phyloP scores from a whole-genome alignment of 495 filamentous ascomycete species.

The Thozetella sp. region DNA sequence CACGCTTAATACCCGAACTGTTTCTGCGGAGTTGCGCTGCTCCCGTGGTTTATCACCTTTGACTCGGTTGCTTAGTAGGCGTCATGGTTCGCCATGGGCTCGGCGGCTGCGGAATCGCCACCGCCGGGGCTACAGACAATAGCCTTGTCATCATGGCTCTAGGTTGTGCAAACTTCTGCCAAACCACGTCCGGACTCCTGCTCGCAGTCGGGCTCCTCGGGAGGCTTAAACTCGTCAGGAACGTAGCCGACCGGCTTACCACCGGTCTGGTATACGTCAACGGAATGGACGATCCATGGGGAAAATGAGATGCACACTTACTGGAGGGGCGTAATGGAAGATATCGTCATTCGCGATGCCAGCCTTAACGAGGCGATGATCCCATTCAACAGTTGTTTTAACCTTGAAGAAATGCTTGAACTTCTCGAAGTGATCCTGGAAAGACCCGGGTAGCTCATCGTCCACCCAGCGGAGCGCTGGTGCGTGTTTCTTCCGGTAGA shows the following conservation, averaged over 20 bases:
- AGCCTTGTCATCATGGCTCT: not conserved
- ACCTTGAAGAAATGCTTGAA: constrained; percentile 60
- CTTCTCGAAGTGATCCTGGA: constrained; percentile 33
- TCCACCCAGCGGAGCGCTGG: constrained; percentile 22
- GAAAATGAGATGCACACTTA: constrained; percentile 19
- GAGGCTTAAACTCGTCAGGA: constrained; percentile 7
- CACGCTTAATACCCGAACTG: too few relatives aligned
- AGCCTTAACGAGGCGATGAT: constrained; percentile 36
- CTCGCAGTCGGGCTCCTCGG: not conserved
- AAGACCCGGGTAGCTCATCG: constrained; percentile 15
- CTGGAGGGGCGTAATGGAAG: constrained; percentile 38
- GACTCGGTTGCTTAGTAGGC: too few relatives aligned
- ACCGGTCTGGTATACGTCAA: constrained; percentile 20
- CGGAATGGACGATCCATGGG: not conserved
- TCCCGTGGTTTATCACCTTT: too few relatives aligned
- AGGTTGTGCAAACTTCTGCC: not conserved
- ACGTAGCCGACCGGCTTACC: constrained; percentile 37
- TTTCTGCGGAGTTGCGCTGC: too few relatives aligned
- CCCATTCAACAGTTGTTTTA: constrained; percentile 60
- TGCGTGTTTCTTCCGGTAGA: constrained; percentile 27
- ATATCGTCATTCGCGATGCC: constrained; percentile 3
- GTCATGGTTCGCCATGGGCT: too few relatives aligned
- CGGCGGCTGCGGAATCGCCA: too few relatives aligned
- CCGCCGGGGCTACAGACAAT: too few relatives aligned
- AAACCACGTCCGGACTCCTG: not conserved